Conservation (phyloP, 495 filamentous ascomycete species). For the Hypoxylon cercidicola region DNA sequence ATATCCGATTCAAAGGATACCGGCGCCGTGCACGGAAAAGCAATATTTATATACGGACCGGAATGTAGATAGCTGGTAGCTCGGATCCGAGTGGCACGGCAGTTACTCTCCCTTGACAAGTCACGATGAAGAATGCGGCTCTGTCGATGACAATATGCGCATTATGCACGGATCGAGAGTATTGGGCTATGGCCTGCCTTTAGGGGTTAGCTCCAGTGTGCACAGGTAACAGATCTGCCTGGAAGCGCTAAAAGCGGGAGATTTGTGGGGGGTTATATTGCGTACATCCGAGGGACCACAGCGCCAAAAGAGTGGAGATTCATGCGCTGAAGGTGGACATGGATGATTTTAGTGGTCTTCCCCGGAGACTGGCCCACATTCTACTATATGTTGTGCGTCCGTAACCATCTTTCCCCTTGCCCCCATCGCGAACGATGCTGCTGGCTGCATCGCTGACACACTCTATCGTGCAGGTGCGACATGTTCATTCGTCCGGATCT, state of each 20-base stretch:
- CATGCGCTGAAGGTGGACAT: conserved; percentile 1
- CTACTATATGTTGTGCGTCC: conserved; percentile 1
- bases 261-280: conserved; percentile 9
- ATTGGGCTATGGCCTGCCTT: background rate
- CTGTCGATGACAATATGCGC: conserved; percentile 12
- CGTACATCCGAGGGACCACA: conserved; percentile 16
- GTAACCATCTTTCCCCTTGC: background rate
- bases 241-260: conserved; percentile 34
- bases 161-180: conserved; percentile 4
- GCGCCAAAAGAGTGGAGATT: conserved; percentile 26
- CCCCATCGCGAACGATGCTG: conserved; percentile 13
- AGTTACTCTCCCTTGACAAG: conserved; percentile 14
- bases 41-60: conserved; percentile 21
- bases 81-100: conserved; percentile 6
- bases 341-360: background rate
- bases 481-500: conserved; percentile 21
- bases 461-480: conserved; percentile 13
- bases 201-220: conserved; percentile 2
- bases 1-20: background rate
- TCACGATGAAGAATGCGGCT: conserved; percentile 27
- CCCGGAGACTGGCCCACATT: conserved; percentile 11
- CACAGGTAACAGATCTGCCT: background rate
- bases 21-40: conserved; percentile 1
- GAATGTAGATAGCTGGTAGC: conserved; percentile 2
- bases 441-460: conserved; percentile 8